These are phyloP conservation scores for Alectoria sarmentosa DNA, from an alignment of 495 filamentous ascomycete genomes.

Conservation along the genomic window DNA sequence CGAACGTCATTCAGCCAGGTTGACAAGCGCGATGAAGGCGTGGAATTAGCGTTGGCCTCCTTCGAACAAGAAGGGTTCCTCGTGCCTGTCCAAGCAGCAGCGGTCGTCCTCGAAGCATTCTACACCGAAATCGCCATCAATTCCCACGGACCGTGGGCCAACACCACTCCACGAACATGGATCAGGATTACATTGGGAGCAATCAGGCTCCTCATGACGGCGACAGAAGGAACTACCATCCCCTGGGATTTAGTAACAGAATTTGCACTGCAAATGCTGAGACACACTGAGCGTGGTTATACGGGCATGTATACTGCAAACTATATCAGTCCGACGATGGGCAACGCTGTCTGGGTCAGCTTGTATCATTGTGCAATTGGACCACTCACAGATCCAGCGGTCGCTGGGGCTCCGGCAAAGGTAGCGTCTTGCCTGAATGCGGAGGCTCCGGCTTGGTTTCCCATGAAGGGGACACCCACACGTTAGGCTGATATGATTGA, in stretches of 20 bases:
- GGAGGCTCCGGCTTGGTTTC: neutral
- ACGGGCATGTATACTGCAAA: neutral
- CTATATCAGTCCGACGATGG: neutral
- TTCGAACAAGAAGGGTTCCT: neutral
- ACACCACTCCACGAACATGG: neutral
- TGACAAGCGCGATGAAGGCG: neutral
- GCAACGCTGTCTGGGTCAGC: neutral
- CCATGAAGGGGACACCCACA: neutral
- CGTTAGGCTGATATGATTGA: neutral
- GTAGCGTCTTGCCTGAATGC: neutral
- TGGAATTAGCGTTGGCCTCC: neutral
- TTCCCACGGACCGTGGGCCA: neutral
- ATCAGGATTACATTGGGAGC: neutral
- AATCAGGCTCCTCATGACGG: conserved; percentile 1
- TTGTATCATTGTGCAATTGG: neutral
- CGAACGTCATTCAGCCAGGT: neutral
- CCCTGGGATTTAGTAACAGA: conserved; percentile 4
- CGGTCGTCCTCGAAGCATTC: neutral
- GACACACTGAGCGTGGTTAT: neutral
- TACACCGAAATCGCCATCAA: neutral
- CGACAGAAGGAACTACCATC: neutral
- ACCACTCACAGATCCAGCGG: neutral
- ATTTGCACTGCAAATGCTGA: conserved; percentile 5
- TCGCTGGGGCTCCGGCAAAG: neutral
- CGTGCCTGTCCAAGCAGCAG: neutral